These are phyloP conservation scores for Earliella scabrosa DNA, from an alignment of 1,284 basidiomycete species.

Conservation along the genomic window DNA sequence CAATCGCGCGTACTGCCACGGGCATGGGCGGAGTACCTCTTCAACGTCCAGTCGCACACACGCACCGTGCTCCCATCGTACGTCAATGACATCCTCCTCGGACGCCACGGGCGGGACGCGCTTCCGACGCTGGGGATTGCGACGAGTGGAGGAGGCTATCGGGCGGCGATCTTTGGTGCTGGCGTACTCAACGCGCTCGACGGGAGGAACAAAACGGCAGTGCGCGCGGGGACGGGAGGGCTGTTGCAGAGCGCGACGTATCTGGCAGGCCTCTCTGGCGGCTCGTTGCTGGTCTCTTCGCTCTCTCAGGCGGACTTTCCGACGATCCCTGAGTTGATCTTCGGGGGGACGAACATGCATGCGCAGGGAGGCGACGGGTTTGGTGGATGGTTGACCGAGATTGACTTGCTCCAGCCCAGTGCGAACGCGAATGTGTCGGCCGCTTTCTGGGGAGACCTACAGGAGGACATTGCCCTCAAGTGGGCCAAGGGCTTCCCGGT, in stretches of 20 bases:
- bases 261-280: slow-evolving; percentile 48
- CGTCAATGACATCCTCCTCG: slow-evolving; percentile 38
- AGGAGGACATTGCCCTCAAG: slow-evolving; percentile 29
- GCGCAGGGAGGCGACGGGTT: slow-evolving; percentile 4
- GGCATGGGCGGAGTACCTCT: slow-evolving; percentile 35
- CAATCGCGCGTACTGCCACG: slow-evolving; percentile 26
- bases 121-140: slow-evolving; percentile 47
- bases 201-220: slow-evolving; percentile 47
- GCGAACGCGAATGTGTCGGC: slow-evolving; percentile 10
- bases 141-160: slow-evolving; percentile 50
- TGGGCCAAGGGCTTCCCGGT: slow-evolving; percentile 29
- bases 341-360: slow-evolving; percentile 17
- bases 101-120: slow-evolving; percentile 15
- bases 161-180: slow-evolving; percentile 54
- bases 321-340: slow-evolving; percentile 30
- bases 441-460: slow-evolving; percentile 19
- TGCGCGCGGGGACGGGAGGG: too few species aligned
- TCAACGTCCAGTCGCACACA: slow-evolving; percentile 36
- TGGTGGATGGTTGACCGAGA: slow-evolving; percentile 27
- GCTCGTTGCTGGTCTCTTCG: slow-evolving; percentile 34
- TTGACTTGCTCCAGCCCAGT: slow-evolving; percentile 26
- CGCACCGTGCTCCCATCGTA: slow-evolving; percentile 36
- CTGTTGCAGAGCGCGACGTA: slow-evolving; percentile 53
- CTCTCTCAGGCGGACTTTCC: slow-evolving; percentile 35
- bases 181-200: slow-evolving; percentile 55